phyloP scores from a whole-genome alignment of 441 rosid species.

The Adansonia gregorii region DNA sequence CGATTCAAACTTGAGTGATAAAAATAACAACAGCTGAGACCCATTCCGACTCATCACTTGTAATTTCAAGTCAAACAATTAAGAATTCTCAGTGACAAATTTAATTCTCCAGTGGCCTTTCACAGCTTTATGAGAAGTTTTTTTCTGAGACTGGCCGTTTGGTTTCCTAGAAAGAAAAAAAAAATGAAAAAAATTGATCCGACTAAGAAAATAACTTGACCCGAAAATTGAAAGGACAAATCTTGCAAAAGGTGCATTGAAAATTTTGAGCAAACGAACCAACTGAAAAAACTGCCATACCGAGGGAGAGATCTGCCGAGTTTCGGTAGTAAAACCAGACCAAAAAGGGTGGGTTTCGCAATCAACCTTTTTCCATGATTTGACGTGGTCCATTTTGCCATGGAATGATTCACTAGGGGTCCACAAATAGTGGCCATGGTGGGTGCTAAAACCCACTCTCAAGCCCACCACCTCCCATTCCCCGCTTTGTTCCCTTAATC shows the following conservation, averaged over 20 bases:
- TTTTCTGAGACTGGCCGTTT: background rate
- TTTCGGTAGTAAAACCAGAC: constrained; percentile 11
- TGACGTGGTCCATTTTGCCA: constrained; percentile 36
- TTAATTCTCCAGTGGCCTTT: background rate
- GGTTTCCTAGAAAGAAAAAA: background rate
- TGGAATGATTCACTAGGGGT: constrained; percentile 47
- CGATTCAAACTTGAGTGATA: no score
- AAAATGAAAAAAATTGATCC: no score
- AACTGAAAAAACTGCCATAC: constrained; percentile 61
- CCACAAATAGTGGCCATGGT: constrained; percentile 41
- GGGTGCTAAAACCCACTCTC: constrained; percentile 54
- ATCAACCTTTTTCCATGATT: constrained; percentile 23
- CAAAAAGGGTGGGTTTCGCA: no score
- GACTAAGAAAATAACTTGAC: background rate
- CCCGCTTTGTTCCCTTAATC: background rate
- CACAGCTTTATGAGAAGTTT: background rate
- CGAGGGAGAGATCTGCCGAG: background rate
- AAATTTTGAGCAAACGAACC: constrained; percentile 25
- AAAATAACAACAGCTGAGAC: no score
- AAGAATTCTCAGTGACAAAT: background rate
- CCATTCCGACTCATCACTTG: no score
- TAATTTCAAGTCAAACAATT: background rate
- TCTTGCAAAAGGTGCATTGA: background rate
- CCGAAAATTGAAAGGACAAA: constrained; percentile 28
- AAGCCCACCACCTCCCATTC: constrained; percentile 32